A percentile compares a stretch with the other conserved stretches of the same genome.
Conservation (phyloP, 2,329 filamentous ascomycete genomes). For the Fusarium lateritium region DNA sequence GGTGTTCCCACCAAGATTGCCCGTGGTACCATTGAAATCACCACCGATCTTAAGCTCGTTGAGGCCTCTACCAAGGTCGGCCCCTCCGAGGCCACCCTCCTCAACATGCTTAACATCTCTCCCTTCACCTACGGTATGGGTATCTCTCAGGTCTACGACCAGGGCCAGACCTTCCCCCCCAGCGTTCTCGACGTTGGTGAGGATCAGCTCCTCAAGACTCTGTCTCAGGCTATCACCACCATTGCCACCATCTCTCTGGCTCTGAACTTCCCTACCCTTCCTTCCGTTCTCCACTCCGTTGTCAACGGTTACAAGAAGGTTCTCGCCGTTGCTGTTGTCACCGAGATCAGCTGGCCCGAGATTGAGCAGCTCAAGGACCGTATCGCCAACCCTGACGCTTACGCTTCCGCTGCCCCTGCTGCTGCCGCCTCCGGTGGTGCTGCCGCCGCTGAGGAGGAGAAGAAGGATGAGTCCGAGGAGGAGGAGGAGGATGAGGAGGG, state of each 20-base stretch:
- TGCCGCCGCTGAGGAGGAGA: slow-evolving; percentile 72
- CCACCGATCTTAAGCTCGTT: slow-evolving; percentile 96
- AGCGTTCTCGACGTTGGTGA: slow-evolving; percentile 93
- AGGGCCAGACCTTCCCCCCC: slow-evolving; percentile 92
- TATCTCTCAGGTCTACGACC: slow-evolving; percentile 96
- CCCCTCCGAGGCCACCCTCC: slow-evolving; percentile 96
- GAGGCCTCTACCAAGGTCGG: slow-evolving; percentile 95
- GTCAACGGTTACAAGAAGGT: slow-evolving; percentile 99
- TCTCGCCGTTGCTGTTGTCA: slow-evolving; percentile 89
- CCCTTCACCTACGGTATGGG: slow-evolving; percentile 99
- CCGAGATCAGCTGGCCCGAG: slow-evolving; percentile 93
- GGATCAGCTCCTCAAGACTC: slow-evolving; percentile 89
- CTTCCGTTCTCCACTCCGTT: slow-evolving; percentile 95
- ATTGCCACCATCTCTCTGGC: slow-evolving; percentile 94
- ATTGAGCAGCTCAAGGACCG: slow-evolving; percentile 99
- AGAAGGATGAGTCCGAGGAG: slow-evolving; percentile 78
- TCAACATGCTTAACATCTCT: slow-evolving; percentile 99
- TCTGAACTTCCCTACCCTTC: slow-evolving; percentile 93
- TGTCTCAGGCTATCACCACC: slow-evolving; percentile 85
- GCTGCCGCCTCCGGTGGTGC: slow-evolving; percentile 69
- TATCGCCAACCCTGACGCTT: slow-evolving; percentile 98
- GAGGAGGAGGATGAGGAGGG: slow-evolving; percentile 77
- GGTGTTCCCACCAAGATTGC: slow-evolving; percentile 99
- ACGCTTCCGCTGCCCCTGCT: slow-evolving; percentile 85
- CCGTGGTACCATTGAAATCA: slow-evolving; percentile 99